A percentile compares a stretch with the other conserved stretches of the same genome.
Conservation (phyloP, 2,329 filamentous ascomycete genomes). For the Seiridium cupressi region DNA sequence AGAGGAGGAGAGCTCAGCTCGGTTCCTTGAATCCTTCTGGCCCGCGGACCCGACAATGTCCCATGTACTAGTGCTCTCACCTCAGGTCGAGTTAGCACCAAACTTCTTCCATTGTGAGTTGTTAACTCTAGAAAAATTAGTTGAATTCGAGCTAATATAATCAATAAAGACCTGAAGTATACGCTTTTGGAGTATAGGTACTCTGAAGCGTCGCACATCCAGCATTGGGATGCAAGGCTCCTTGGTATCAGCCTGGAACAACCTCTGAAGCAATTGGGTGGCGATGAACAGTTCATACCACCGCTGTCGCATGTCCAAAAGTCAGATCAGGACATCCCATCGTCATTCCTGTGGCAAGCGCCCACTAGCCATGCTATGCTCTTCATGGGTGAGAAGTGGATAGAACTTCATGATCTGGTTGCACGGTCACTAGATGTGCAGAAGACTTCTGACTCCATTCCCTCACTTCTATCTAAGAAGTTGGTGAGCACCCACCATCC, state of each 20-base stretch:
- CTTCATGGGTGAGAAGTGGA: slow-evolving; percentile 83
- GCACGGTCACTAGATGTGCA: slow-evolving; percentile 56
- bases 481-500: slow-evolving; percentile 26
- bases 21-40: slow-evolving; percentile 86
- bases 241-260: slow-evolving; percentile 80
- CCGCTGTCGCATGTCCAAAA: slow-evolving; percentile 30
- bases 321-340: slow-evolving; percentile 29
- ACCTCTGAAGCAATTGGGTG: slow-evolving; percentile 63
- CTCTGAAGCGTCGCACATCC: slow-evolving; percentile 46
- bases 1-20: slow-evolving; percentile 69
- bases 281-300: slow-evolving; percentile 50
- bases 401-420: slow-evolving; percentile 79
- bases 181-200: slow-evolving; percentile 74
- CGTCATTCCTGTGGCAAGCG: slow-evolving; percentile 79
- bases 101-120: slow-evolving; percentile 75
- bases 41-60: slow-evolving; percentile 61
- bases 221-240: slow-evolving; percentile 52
- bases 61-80: slow-evolving; percentile 82
- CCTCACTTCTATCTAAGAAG: slow-evolving; percentile 48
- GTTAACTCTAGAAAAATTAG: not conserved
- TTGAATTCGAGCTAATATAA: not conserved
- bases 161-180: slow-evolving; percentile 66
- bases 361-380: slow-evolving; percentile 81
- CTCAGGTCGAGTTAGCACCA: slow-evolving; percentile 75
- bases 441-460: slow-evolving; percentile 30